These are phyloP conservation scores for Fusarium liriodendri DNA, from an alignment of 2,329 filamentous ascomycete species.

Conservation along the genomic window DNA sequence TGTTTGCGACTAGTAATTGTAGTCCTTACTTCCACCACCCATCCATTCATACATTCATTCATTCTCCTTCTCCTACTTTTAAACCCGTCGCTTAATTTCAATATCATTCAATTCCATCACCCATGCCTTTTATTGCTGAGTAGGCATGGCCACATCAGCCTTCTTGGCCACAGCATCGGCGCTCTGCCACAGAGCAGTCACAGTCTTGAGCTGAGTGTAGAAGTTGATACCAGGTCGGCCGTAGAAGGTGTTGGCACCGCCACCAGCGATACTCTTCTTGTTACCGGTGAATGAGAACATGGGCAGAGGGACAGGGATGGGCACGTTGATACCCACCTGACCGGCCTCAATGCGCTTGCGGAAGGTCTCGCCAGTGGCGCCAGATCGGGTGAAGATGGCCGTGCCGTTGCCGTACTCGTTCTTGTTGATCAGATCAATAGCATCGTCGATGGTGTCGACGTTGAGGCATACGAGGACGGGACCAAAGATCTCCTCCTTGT, in stretches of 20 bases:
- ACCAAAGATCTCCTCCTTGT: conserved; percentile 87
- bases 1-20: conserved; percentile 24
- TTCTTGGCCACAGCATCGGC: conserved; percentile 88
- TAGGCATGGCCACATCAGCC: conserved; percentile 90
- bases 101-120: not conserved
- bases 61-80: conserved; percentile 16
- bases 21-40: conserved; percentile 9
- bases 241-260: conserved; percentile 94
- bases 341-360: conserved; percentile 85
- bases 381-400: conserved; percentile 85
- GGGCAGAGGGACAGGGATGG: conserved; percentile 77
- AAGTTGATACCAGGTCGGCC: conserved; percentile 92
- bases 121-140: conserved; percentile 48
- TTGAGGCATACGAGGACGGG: conserved; percentile 86
- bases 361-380: conserved; percentile 81
- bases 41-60: not conserved
- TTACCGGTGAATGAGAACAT: conserved; percentile 81
- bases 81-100: not conserved
- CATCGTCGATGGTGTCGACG: conserved; percentile 81
- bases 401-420: conserved; percentile 91
- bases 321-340: conserved; percentile 88
- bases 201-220: conserved; percentile 98
- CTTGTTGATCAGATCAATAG: conserved; percentile 82
- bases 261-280: conserved; percentile 93
- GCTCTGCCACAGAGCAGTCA: conserved; percentile 89